Evolutionary conservation across 495 filamentous ascomycete genomes (phyloP), one percentile per base, ranked within the genome.

Genomic region (Daldinia grandis): DNA sequence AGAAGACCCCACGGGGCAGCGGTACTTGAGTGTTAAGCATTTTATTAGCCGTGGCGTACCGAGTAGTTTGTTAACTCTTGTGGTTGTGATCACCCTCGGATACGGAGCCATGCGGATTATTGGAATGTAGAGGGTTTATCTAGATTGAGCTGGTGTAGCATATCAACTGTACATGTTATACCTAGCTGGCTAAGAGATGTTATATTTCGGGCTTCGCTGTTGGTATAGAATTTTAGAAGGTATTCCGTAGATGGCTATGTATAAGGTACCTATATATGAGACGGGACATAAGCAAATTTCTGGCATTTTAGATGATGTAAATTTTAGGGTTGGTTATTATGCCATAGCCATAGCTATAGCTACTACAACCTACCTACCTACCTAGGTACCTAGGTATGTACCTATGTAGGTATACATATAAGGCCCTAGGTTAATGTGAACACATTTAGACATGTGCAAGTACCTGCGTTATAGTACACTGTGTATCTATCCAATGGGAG

Each of bases 1-100:
- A 84, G 95, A 99, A 82, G 94, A 98, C 68, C 84, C 91, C 0
- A 89, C 93, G 62, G 95, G 95, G 7, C 92, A 97, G 78, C 84
- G 95, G 24, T 99, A 99, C 78, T 85, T 99, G 59, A 82, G 90
- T 59, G 95, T 98, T 28, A 92, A 91, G 71, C 95, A 99, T 76
- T 99, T 99, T 80, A 90, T 99, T 64, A 93, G 90, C 25, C 82
- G 94, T 25, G 95, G 95, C 70, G 88, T 98, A 62, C 95, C 96
- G 3, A 87, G 90, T 69, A 95, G 92, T 83, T 67, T 98, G 15
- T 83, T 98, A 51, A 86, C 92, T 15, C 89, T 97, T 65, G 80
- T 84, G 2, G 92, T 98, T n/a, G 88, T 98, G 15, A 86, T 97
- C 19, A 93, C 92, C 3, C 79, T 90, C 35, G 96, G 95, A 3